Evolutionary conservation across 2,329 filamentous ascomycete species (phyloP).

Genomic region (Aspergillus novofumigatus): DNA sequence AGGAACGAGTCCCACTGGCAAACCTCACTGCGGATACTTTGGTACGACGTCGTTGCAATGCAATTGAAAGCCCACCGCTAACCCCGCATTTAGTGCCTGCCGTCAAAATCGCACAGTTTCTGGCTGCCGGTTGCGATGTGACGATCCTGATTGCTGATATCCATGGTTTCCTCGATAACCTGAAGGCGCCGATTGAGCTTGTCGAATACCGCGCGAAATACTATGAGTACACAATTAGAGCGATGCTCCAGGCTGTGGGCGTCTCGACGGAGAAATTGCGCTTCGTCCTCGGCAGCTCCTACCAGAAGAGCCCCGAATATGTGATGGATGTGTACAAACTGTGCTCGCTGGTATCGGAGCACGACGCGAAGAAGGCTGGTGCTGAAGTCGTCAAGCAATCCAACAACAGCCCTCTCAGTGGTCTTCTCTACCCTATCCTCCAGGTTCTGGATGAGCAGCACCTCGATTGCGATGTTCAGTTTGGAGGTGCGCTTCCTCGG

Average conservation of each 20-base stretch:
- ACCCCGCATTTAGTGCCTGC: slow-evolving; percentile 56
- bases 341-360: slow-evolving; percentile 54
- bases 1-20: slow-evolving; percentile 73
- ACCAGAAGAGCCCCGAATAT: slow-evolving; percentile 66
- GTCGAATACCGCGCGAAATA: slow-evolving; percentile 78
- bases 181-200: slow-evolving; percentile 81
- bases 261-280: slow-evolving; percentile 74
- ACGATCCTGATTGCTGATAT: slow-evolving; percentile 68
- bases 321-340: slow-evolving; percentile 85
- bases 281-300: slow-evolving; percentile 80
- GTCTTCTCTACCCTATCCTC: slow-evolving; percentile 78
- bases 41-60: not conserved
- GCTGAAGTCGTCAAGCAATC: slow-evolving; percentile 94
- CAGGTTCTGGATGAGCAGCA: slow-evolving; percentile 90
- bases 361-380: slow-evolving; percentile 84
- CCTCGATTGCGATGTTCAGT: slow-evolving; percentile 81
- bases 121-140: slow-evolving; percentile 78
- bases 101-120: slow-evolving; percentile 84
- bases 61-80: not conserved
- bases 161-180: slow-evolving; percentile 50
- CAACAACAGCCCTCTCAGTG: slow-evolving; percentile 67
- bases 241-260: slow-evolving; percentile 70
- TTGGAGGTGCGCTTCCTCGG: slow-evolving; percentile 59
- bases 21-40: slow-evolving; percentile 85
- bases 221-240: slow-evolving; percentile 73